Conservation (phyloP, 805 yeast species). For the Hanseniaspora clermontiae region DNA sequence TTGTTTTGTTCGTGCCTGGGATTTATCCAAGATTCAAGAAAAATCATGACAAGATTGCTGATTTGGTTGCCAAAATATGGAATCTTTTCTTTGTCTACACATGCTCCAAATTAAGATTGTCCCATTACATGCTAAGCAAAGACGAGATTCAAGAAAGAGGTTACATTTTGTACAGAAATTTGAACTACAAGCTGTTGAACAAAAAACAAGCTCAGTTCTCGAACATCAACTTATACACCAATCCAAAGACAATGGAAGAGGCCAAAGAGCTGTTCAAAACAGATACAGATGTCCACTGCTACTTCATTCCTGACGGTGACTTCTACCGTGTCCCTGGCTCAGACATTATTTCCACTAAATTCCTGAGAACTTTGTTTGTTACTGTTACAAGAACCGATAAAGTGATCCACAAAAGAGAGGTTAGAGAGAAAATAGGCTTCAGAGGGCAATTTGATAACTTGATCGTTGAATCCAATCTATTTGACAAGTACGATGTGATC, state of each 20-base stretch:
- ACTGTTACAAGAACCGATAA: slow-evolving; percentile 72
- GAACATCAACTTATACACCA: slow-evolving; percentile 41
- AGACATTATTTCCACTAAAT: slow-evolving; percentile 60
- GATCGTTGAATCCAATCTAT: slow-evolving; percentile 32
- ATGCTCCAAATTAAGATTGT: slow-evolving; percentile 49
- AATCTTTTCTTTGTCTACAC: slow-evolving; percentile 40
- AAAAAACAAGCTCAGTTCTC: slow-evolving; percentile 27
- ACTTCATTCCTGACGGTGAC: slow-evolving; percentile 68
- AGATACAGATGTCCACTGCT: slow-evolving; percentile 35
- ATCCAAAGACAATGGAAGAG: slow-evolving; percentile 41
- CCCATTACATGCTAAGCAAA: slow-evolving; percentile 64
- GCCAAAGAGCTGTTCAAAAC: slow-evolving; percentile 35
- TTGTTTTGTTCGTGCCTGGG: background rate
- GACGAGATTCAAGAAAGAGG: slow-evolving; percentile 63
- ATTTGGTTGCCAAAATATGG: slow-evolving; percentile 48
- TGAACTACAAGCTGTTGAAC: slow-evolving; percentile 33
- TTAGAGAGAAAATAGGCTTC: slow-evolving; percentile 25
- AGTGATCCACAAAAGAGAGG: slow-evolving; percentile 33
- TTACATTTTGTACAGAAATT: slow-evolving; percentile 41
- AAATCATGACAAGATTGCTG: slow-evolving; percentile 20
- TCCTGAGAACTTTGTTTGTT: slow-evolving; percentile 55
- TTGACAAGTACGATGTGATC: slow-evolving; percentile 52
- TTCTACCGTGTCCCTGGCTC: slow-evolving; percentile 77
- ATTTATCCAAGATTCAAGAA: background rate
- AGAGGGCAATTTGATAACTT: slow-evolving; percentile 35